Percentiles rank a stretch among this genome's conserved stretches.
These are phyloP conservation scores for Metschnikowia chrysomelidarum DNA, from an alignment of 805 yeast species.

Conservation along the genomic window DNA sequence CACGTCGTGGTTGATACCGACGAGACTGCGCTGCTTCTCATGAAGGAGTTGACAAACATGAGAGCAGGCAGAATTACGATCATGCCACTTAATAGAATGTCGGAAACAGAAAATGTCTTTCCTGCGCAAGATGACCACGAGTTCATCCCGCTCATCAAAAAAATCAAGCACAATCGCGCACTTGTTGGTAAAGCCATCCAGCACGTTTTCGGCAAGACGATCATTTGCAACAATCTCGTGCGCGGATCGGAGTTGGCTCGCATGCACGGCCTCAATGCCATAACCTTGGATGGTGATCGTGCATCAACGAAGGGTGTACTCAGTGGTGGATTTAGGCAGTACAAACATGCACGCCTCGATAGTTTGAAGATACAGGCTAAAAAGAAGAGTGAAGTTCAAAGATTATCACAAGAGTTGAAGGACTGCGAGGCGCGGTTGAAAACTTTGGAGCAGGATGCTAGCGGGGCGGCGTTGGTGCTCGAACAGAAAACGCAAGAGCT, in stretches of 20 bases:
- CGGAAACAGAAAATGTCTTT: conserved; percentile 41
- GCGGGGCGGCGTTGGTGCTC: conserved; percentile 46
- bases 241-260: conserved; percentile 68
- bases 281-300: conserved; percentile 90
- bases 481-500: conserved; percentile 34
- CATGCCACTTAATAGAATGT: conserved; percentile 78
- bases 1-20: conserved; percentile 89
- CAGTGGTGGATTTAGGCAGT: conserved; percentile 84
- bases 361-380: conserved; percentile 55
- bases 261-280: conserved; percentile 60
- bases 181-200: conserved; percentile 62
- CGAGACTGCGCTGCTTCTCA: conserved; percentile 72
- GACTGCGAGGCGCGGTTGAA: conserved; percentile 39
- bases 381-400: conserved; percentile 44
- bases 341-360: conserved; percentile 65
- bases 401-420: conserved; percentile 34
- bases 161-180: conserved; percentile 57
- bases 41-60: conserved; percentile 70
- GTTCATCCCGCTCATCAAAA: conserved; percentile 74
- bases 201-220: conserved; percentile 78
- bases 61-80: conserved; percentile 86
- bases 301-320: conserved; percentile 81
- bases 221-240: conserved; percentile 70
- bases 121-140: conserved; percentile 59
- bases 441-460: conserved; percentile 50